Conservation (phyloP, 23 red algal genomes). For the Gracilaria vermiculophylla region DNA sequence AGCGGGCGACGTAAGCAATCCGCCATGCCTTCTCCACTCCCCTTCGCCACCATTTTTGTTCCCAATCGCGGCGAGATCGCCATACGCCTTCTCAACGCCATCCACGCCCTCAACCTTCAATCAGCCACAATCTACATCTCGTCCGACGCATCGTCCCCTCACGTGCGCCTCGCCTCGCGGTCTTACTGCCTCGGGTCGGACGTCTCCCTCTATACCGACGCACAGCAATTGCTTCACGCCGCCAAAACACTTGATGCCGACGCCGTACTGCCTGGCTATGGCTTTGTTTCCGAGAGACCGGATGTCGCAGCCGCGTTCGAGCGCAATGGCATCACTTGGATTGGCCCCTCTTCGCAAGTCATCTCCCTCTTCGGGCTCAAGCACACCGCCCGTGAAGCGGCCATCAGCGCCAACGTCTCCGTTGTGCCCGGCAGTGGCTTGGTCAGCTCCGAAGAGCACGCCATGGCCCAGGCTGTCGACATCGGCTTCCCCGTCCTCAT, state of each 20-base stretch:
- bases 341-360: slow-evolving; percentile 67
- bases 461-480: not conserved
- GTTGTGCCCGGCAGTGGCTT: slow-evolving; percentile 68
- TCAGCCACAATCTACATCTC: slow-evolving; percentile 70
- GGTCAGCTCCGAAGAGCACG: slow-evolving; percentile 14
- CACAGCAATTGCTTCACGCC: slow-evolving; percentile 52
- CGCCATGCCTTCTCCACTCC: not conserved
- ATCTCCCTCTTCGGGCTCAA: slow-evolving; percentile 77
- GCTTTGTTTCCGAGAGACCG: slow-evolving; percentile 79
- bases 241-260: slow-evolving; percentile 49
- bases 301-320: slow-evolving; percentile 62
- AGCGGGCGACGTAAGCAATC: not conserved
- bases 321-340: slow-evolving; percentile 58
- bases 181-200: slow-evolving; percentile 15
- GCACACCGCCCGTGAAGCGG: slow-evolving; percentile 60
- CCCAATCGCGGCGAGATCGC: slow-evolving; percentile 95
- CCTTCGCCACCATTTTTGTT: slow-evolving; percentile 61
- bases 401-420: slow-evolving; percentile 63
- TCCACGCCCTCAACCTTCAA: slow-evolving; percentile 41
- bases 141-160: slow-evolving; percentile 58
- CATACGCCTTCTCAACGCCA: slow-evolving; percentile 60
- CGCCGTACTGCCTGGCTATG: slow-evolving; percentile 90
- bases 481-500: slow-evolving; percentile 87
- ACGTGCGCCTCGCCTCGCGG: slow-evolving; percentile 30
- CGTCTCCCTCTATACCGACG: slow-evolving; percentile 58